A percentile compares a stretch with the other conserved stretches of the same genome.
Conservation (phyloP, 2,329 filamentous ascomycete genomes). For the Fusarium xylarioides region DNA sequence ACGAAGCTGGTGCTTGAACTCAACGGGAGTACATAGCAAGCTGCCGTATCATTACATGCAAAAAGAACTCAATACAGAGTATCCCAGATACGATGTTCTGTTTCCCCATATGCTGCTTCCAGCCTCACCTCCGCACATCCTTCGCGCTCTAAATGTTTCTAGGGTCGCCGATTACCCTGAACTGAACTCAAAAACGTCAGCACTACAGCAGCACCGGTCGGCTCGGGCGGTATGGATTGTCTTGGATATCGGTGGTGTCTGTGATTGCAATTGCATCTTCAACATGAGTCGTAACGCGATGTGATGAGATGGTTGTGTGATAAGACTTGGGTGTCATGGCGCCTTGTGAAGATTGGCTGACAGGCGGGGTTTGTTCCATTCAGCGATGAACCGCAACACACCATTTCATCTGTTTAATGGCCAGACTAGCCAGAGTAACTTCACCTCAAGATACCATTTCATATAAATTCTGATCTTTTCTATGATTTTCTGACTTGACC, state of each 20-base stretch:
- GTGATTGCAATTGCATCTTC: not conserved
- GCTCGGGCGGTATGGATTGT: conserved; percentile 24
- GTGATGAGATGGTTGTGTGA: conserved; percentile 8
- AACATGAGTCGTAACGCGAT: not conserved
- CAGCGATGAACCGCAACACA: not conserved
- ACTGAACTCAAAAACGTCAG: not conserved
- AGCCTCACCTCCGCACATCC: too few relatives aligned
- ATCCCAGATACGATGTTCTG: not conserved
- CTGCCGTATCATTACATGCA: fast-evolving
- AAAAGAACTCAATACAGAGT: fast-evolving
- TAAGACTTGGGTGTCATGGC: conserved; percentile 11
- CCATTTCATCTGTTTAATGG: not conserved
- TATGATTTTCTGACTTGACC: fast-evolving
- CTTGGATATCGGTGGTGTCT: conserved; percentile 8
- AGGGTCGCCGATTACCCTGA: not conserved
- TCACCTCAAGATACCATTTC: too few relatives aligned
- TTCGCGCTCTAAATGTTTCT: not conserved
- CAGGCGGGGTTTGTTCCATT: not conserved
- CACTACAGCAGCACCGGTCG: conserved; percentile 3
- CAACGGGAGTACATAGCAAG: not conserved
- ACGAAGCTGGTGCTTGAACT: fast-evolving
- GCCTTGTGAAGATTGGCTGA: not conserved
- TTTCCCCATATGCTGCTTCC: not conserved
- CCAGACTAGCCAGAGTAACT: fast-evolving
- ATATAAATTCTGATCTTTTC: too few relatives aligned